Percentiles rank a stretch among this genome's conserved stretches.
These are phyloP conservation scores for Sonneratia caseolaris DNA, from an alignment of 345 rosid species.

Conservation along the genomic window DNA sequence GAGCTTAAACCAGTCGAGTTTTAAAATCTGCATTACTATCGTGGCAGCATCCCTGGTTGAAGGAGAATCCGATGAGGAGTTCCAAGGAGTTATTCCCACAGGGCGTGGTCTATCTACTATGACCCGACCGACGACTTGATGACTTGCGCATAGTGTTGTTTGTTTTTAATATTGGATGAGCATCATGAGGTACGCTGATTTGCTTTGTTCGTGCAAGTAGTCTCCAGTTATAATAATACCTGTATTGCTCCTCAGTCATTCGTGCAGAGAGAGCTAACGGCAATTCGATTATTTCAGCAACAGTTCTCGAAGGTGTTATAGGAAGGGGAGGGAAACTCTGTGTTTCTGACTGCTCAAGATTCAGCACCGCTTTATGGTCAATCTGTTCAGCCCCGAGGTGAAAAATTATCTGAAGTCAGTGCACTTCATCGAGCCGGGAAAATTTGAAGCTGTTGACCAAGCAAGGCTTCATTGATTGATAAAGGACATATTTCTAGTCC, in stretches of 20 bases:
- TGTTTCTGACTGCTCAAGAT: neutral
- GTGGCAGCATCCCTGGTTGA: conserved; percentile 48
- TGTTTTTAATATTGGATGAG: neutral
- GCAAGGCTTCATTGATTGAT: neutral
- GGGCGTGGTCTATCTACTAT: conserved; percentile 90
- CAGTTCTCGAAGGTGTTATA: neutral
- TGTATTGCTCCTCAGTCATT: neutral
- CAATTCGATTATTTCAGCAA: conserved; percentile 4
- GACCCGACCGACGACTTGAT: conserved; percentile 82
- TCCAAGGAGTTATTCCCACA: conserved; percentile 49
- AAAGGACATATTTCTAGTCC: neutral
- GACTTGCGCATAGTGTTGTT: neutral
- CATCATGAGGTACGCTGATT: neutral
- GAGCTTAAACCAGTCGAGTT: neutral
- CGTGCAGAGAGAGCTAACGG: conserved; percentile 4
- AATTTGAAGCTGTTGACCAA: neutral
- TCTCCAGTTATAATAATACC: too few species aligned
- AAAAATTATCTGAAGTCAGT: neutral
- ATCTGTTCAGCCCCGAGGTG: neutral
- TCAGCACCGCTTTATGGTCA: neutral
- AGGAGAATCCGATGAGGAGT: conserved; percentile 50
- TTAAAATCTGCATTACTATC: conserved; percentile 15
- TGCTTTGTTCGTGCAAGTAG: neutral
- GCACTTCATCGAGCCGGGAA: neutral
- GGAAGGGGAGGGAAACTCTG: neutral